A percentile compares a stretch with the other conserved stretches of the same genome.
Evolutionary conservation across 2,329 filamentous ascomycete species (phyloP).

Genomic region (Neofusicoccum ribis): DNA sequence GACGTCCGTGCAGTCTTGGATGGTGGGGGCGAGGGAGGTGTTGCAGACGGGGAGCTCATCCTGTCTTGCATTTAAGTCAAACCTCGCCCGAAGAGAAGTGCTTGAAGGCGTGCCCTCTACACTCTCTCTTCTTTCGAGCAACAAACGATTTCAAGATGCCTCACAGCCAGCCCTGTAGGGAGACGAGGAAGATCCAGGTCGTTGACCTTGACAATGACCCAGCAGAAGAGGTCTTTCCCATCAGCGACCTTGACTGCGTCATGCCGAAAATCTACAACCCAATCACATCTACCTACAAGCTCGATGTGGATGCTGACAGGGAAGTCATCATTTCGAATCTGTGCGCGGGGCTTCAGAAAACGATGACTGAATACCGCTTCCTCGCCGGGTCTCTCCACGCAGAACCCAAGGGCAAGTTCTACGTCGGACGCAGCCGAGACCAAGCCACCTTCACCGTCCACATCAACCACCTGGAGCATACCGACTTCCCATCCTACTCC

Average conservation of each 20-base stretch:
- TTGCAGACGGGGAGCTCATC: too few relatives aligned
- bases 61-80: too few relatives aligned
- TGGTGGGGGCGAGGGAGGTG: too few relatives aligned
- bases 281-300: constrained; percentile 26
- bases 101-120: too few relatives aligned
- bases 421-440: constrained; percentile 22
- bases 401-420: constrained; percentile 23
- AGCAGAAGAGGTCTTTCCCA: neutral
- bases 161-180: neutral
- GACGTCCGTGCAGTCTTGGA: too few relatives aligned
- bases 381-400: constrained; percentile 22
- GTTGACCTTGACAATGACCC: neutral
- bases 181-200: neutral
- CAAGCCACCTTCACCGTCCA: constrained; percentile 19
- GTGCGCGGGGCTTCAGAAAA: constrained; percentile 21
- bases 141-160: neutral
- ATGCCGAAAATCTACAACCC: neutral
- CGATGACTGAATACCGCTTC: constrained; percentile 22
- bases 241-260: neutral
- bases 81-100: too few relatives aligned
- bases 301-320: neutral
- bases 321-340: constrained; percentile 21
- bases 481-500: constrained; percentile 22
- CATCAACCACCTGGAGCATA: constrained; percentile 16
- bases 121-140: too few relatives aligned